Base-by-base conservation (phyloP, 129 eudicot genomes). In the Heracleum sosnowskyi region DNA sequence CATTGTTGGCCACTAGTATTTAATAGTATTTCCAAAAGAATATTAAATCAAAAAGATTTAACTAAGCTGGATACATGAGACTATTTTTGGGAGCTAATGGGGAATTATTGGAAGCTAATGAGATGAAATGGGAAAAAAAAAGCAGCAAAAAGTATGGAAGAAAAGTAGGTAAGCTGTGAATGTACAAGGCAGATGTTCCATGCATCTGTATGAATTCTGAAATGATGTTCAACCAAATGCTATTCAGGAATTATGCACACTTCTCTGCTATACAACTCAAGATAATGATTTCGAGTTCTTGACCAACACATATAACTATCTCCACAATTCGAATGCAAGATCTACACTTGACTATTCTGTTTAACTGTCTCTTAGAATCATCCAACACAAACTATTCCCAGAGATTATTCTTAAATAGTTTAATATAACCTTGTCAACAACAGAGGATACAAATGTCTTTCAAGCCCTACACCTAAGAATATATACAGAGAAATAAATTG, bases 131-230 rank as follows among this genome's bases (percentile, higher is more conserved):
- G 18, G 5, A 74, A 16, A 26, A 35, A 42, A 28, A 42, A 16
- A 17, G 33, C n/a, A 78, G n/a, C 70, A 71, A 66, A 42, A 64
- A 45, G 41, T 31, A 28, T 66, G 26, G 47, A 37, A 70, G 76
- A 72, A 72, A 72, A 86, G 89, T 83, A 51, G 89, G 89, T 83
- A 86, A 80, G 85, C 76, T 86, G 87, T 86, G 83, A 77, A 80
- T 83, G 81, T 81, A 66, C 78, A 81, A 77, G 31, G 81, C 78
- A 86, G 86, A 80, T 78, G 89, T 86, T 86, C 81, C 75, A 83
- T 86, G 87, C 87, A 86, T 81, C 87, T 78, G 82, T 80, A 82
- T 69, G 31, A 39, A 42, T 36, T 29, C 44, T 63, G 33, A 76
- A 36, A 26, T 28, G 77, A 72, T 44, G 77, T 73, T 73, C 60